A percentile compares a stretch with the other conserved stretches of the same genome.
Conservation (phyloP, 2,329 filamentous ascomycete species). For the Fusarium dimerum region DNA sequence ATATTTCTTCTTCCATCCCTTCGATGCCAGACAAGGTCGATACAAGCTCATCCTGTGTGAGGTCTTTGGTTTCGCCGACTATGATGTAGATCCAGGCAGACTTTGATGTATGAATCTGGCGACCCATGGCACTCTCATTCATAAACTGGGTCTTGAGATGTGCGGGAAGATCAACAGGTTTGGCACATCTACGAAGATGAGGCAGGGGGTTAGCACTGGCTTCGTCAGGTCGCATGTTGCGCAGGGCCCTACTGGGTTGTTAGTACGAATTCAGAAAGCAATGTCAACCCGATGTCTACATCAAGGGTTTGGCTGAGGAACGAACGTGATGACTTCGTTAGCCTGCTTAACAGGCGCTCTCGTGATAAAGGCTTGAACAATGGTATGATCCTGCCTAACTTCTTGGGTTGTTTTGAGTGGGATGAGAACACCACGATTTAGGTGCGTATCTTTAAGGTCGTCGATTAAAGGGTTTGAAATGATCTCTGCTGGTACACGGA, state of each 20-base stretch:
- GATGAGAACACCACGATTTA: slow-evolving; percentile 53
- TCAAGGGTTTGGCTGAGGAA: slow-evolving; percentile 15
- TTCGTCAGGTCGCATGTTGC: slow-evolving; percentile 58
- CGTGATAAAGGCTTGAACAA: slow-evolving; percentile 69
- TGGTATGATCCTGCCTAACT: slow-evolving; percentile 57
- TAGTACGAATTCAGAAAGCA: slow-evolving; percentile 7
- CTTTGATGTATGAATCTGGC: slow-evolving; percentile 60
- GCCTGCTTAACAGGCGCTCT: slow-evolving; percentile 71
- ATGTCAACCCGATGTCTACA: neutral
- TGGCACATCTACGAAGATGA: slow-evolving; percentile 76
- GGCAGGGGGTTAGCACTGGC: slow-evolving; percentile 62
- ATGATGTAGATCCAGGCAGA: slow-evolving; percentile 63
- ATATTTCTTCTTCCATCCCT: slow-evolving; percentile 53
- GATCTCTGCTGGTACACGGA: slow-evolving; percentile 24
- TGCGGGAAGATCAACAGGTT: slow-evolving; percentile 66
- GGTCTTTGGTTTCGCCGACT: slow-evolving; percentile 50
- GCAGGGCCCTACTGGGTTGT: slow-evolving; percentile 49
- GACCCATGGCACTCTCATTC: slow-evolving; percentile 56
- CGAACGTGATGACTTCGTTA: slow-evolving; percentile 72
- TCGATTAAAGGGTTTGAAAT: slow-evolving; percentile 41
- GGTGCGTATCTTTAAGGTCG: slow-evolving; percentile 36
- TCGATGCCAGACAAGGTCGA: slow-evolving; percentile 49
- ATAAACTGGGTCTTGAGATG: slow-evolving; percentile 64
- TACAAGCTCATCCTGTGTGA: slow-evolving; percentile 56
- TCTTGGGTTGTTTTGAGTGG: slow-evolving; percentile 67